Percentiles rank a stretch among this genome's conserved stretches.
Evolutionary conservation across 768 basidiomycete genomes (phyloP).

Genomic region (Cystofilobasidium capitatum): DNA sequence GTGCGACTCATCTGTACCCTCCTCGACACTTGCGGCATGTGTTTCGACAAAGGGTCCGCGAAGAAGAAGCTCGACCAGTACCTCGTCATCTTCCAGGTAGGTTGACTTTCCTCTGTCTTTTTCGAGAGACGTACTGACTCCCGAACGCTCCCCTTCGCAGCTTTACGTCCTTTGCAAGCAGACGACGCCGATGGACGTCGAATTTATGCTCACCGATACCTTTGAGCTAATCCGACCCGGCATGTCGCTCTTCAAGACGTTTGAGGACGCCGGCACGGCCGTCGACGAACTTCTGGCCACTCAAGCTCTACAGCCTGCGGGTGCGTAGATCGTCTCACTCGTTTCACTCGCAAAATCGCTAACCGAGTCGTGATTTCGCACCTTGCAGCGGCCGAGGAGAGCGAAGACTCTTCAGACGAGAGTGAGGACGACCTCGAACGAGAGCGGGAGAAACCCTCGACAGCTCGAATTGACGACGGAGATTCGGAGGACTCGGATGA

Average conservation of each 20-base stretch:
- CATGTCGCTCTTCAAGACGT: conserved; percentile 55
- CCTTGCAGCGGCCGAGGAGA: conserved; percentile 43
- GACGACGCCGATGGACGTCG: conserved; percentile 79
- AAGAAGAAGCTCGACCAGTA: conserved; percentile 90
- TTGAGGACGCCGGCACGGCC: conserved; percentile 74
- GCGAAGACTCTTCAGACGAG: conserved; percentile 25
- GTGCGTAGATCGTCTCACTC: conserved; percentile 40
- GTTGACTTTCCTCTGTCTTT: conserved; percentile 17
- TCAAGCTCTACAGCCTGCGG: conserved; percentile 52
- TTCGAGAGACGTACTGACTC: conserved; percentile 36
- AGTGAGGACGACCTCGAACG: conserved; percentile 17
- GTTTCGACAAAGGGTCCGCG: conserved; percentile 88
- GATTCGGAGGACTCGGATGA: conserved; percentile 28
- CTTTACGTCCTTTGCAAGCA: conserved; percentile 86
- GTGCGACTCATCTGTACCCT: conserved; percentile 81
- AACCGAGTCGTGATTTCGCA: conserved; percentile 20
- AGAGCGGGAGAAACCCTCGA: neutral
- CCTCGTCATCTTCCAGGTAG: conserved; percentile 83
- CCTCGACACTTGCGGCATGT: conserved; percentile 92
- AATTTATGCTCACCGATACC: conserved; percentile 93
- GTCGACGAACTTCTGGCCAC: conserved; percentile 81
- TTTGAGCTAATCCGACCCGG: conserved; percentile 90
- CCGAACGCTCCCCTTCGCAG: conserved; percentile 32
- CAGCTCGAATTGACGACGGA: conserved; percentile 7
- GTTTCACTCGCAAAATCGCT: neutral